Evolutionary conservation across 768 basidiomycete species (phyloP).

Genomic region (Hygrocybe punicea): DNA sequence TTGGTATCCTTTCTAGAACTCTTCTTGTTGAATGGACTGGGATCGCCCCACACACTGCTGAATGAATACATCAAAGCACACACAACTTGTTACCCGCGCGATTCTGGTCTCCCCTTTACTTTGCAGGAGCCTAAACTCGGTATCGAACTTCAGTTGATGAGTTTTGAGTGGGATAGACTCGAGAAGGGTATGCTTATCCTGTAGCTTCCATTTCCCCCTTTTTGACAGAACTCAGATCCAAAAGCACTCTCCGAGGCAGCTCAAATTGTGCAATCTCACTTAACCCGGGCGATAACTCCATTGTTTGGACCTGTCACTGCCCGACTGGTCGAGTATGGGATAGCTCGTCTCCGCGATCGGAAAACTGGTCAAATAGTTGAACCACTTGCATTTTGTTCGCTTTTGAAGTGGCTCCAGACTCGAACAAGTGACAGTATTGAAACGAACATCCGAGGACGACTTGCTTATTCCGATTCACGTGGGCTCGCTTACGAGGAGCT

Average conservation of each 20-base stretch:
- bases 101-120: conserved; percentile 5
- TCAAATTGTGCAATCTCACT: conserved; percentile 14
- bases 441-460: conserved; percentile 6
- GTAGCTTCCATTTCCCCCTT: conserved; percentile 3
- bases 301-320: conserved; percentile 10
- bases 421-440: not conserved
- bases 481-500: conserved; percentile 15
- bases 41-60: conserved; percentile 13
- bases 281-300: conserved; percentile 11
- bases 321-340: conserved; percentile 17
- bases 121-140: conserved; percentile 6
- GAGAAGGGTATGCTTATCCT: conserved; percentile 11
- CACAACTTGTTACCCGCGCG: not conserved
- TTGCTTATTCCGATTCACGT: conserved; percentile 6
- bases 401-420: conserved; percentile 13
- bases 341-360: conserved; percentile 14
- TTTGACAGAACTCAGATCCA: conserved; percentile 12
- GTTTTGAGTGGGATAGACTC: conserved; percentile 18
- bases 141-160: not conserved
- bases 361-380: conserved; percentile 16
- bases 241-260: conserved; percentile 9
- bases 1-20: conserved; percentile 14
- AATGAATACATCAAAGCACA: conserved; percentile 6
- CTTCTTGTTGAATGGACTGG: conserved; percentile 11
- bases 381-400: conserved; percentile 18